A percentile compares a stretch with the other conserved stretches of the same genome.
These are phyloP conservation scores for Tephrocybe sp. DNA, from an alignment of 768 basidiomycete genomes.

Conservation along the genomic window DNA sequence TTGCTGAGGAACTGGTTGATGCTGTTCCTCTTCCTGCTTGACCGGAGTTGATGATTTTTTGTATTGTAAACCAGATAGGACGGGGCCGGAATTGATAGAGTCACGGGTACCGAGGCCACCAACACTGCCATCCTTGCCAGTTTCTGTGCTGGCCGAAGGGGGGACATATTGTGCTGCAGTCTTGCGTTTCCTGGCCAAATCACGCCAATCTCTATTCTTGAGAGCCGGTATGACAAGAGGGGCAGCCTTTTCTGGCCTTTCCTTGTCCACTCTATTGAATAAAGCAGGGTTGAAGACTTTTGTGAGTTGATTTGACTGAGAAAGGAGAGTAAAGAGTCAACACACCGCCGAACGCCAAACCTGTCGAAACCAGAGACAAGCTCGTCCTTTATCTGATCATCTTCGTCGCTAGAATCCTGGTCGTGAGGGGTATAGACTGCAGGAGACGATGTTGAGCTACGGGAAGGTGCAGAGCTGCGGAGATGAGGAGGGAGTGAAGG, in stretches of 20 bases:
- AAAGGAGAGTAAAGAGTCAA: conserved; percentile 26
- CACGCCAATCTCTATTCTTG: conserved; percentile 90
- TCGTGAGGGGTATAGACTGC: conserved; percentile 22
- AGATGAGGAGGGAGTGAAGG: conserved; percentile 63
- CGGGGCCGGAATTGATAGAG: conserved; percentile 73
- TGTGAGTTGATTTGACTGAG: conserved; percentile 74
- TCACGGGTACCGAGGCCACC: conserved; percentile 76
- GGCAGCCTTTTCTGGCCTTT: conserved; percentile 43
- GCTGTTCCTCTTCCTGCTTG: conserved; percentile 25
- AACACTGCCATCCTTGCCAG: conserved; percentile 69
- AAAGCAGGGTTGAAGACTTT: conserved; percentile 34
- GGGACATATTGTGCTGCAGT: conserved; percentile 61
- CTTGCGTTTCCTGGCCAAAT: conserved; percentile 65
- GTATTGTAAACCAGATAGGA: conserved; percentile 64
- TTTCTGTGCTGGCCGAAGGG: conserved; percentile 48
- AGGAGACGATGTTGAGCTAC: conserved; percentile 48
- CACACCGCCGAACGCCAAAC: conserved; percentile 85
- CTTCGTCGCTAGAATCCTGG: conserved; percentile 59
- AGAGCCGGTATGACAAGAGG: conserved; percentile 86
- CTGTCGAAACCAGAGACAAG: conserved; percentile 70
- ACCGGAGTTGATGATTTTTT: conserved; percentile 31
- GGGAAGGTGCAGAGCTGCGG: conserved; percentile 40
- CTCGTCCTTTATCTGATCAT: conserved; percentile 64
- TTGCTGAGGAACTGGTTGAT: conserved; percentile 12
- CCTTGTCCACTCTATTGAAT: conserved; percentile 39